Conservation (phyloP, 805 yeast species). For the Wickerhamomyces subpelliculosus region DNA sequence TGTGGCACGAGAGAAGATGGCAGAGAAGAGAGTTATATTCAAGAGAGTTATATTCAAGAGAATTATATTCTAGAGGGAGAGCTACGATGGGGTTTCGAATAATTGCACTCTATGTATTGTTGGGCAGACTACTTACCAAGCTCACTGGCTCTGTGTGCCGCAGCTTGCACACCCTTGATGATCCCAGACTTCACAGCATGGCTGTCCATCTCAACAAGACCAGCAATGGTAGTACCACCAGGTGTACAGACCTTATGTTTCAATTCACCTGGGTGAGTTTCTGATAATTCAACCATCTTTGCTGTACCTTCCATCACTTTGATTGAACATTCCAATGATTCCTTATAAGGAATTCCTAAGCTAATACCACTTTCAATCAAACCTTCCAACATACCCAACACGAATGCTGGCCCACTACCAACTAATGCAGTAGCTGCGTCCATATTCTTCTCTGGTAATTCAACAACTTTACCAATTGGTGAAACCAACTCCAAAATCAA, state of each 20-base stretch:
- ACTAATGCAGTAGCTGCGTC: conserved; percentile 93
- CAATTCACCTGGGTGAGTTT: conserved; percentile 82
- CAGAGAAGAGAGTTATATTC: too few relatives aligned
- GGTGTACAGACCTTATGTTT: conserved; percentile 92
- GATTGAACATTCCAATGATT: conserved; percentile 81
- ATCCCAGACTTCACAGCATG: conserved; percentile 83
- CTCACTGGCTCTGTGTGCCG: conserved; percentile 70
- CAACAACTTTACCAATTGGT: conserved; percentile 60
- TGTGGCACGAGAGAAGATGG: neutral
- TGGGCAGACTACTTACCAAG: conserved; percentile 42
- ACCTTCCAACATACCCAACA: conserved; percentile 82
- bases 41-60: too few relatives aligned
- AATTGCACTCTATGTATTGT: neutral
- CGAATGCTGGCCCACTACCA: conserved; percentile 97
- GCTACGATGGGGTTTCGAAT: too few relatives aligned
- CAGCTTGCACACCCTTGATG: conserved; percentile 84
- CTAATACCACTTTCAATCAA: conserved; percentile 90
- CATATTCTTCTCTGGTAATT: conserved; percentile 84
- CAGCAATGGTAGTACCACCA: conserved; percentile 97
- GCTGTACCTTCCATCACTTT: conserved; percentile 94
- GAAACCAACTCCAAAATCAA: conserved; percentile 43
- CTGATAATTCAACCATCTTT: conserved; percentile 76
- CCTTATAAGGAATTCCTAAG: conserved; percentile 85
- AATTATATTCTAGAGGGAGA: too few relatives aligned
- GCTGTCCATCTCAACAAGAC: conserved; percentile 87